Evolutionary conservation across 805 yeast species (phyloP).

Genomic region (Zygotorulaspora florentina): DNA sequence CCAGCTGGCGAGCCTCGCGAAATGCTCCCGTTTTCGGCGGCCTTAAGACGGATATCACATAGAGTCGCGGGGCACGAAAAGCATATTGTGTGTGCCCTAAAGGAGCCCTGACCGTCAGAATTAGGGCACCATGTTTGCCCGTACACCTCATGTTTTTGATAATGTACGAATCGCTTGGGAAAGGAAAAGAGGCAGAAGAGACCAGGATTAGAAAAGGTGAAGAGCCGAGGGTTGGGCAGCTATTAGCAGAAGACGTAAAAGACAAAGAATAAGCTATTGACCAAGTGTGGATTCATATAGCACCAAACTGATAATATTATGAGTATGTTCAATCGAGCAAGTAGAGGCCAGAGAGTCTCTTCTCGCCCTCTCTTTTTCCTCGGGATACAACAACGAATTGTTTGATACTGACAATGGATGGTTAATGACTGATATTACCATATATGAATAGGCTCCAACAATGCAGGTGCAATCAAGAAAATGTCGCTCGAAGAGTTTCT

Average conservation of each 20-base stretch:
- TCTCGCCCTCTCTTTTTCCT: background rate
- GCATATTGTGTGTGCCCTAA: too few species aligned
- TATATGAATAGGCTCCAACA: conserved; percentile 9
- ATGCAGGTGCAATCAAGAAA: conserved; percentile 35
- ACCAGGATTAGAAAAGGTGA: background rate
- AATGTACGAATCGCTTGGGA: background rate
- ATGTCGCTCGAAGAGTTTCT: conserved; percentile 46
- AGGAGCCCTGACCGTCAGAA: too few species aligned
- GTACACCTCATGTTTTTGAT: too few species aligned
- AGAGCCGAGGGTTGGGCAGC: background rate
- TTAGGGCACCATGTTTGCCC: too few species aligned
- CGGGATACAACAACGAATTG: background rate
- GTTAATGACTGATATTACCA: background rate
- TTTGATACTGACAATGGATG: conserved; percentile 2
- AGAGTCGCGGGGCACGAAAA: too few species aligned
- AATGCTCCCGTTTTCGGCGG: too few species aligned
- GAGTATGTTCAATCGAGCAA: background rate
- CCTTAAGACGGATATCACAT: too few species aligned
- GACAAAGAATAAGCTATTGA: background rate
- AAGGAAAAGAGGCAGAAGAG: background rate
- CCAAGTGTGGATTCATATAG: background rate
- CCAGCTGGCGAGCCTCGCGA: too few species aligned
- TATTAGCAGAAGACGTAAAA: background rate
- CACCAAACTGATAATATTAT: background rate
- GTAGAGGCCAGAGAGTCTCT: background rate